Evolutionary conservation across 768 basidiomycete genomes (phyloP).

Genomic region (Omphalotus guepiniiformis): DNA sequence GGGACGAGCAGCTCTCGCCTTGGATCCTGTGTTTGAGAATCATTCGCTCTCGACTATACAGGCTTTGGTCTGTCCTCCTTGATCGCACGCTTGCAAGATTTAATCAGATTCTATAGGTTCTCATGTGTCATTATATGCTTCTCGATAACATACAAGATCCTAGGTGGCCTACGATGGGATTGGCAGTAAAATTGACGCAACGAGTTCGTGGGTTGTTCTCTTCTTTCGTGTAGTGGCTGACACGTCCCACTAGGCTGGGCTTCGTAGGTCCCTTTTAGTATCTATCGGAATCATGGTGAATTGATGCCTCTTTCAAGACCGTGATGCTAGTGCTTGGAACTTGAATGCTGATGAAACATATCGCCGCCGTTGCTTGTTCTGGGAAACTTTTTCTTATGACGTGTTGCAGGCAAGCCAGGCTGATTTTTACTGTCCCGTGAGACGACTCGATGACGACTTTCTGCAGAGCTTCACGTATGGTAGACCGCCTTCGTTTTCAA

Average conservation of each 20-base stretch:
- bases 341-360: conserved; percentile 51
- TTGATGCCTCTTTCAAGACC: conserved; percentile 35
- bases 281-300: conserved; percentile 9
- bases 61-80: conserved; percentile 43
- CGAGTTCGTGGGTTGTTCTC: conserved; percentile 41
- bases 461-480: conserved; percentile 66
- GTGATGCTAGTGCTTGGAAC: conserved; percentile 65
- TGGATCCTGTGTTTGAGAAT: conserved; percentile 63
- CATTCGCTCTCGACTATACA: conserved; percentile 62
- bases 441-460: conserved; percentile 5
- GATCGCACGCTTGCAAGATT: conserved; percentile 4
- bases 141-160: conserved; percentile 47
- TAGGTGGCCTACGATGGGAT: conserved; percentile 67
- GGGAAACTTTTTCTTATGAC: conserved; percentile 65
- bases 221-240: not conserved
- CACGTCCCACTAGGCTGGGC: conserved; percentile 43
- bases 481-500: conserved; percentile 61
- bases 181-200: conserved; percentile 67
- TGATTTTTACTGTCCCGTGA: not conserved
- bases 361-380: conserved; percentile 55
- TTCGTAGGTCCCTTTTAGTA: conserved; percentile 46
- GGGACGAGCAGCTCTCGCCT: conserved; percentile 51
- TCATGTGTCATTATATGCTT: conserved; percentile 50
- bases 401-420: conserved; percentile 55
- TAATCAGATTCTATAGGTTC: conserved; percentile 33